A percentile compares a stretch with the other conserved stretches of the same genome.
Evolutionary conservation across 1,284 basidiomycete genomes (phyloP).

Genomic region (Fomitopsis betulina): DNA sequence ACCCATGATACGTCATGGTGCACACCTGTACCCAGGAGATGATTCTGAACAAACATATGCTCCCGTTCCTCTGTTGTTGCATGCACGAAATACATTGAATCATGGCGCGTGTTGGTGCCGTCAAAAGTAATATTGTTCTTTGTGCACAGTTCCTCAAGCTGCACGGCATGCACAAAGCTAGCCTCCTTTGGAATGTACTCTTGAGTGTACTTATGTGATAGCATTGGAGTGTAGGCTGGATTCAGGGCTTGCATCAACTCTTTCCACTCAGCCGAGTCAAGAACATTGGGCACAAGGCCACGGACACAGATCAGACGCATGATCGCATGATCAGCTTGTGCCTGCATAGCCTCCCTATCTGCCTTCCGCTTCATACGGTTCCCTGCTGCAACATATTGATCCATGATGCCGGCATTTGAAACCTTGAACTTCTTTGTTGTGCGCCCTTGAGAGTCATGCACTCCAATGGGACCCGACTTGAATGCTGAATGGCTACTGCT

Average conservation of each 20-base stretch:
- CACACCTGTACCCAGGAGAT: not conserved
- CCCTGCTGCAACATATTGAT: not conserved
- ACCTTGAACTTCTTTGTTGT: no score
- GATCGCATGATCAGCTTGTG: not conserved
- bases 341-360: not conserved
- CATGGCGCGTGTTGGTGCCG: not conserved
- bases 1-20: not conserved
- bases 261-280: not conserved
- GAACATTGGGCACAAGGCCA: not conserved
- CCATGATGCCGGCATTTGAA: no score
- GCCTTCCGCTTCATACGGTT: not conserved
- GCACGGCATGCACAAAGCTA: not conserved
- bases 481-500: no score
- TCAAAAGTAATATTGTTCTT: not conserved
- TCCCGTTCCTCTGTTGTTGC: not conserved
- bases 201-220: not conserved
- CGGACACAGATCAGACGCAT: not conserved
- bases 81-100: not conserved
- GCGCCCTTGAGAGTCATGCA: no score
- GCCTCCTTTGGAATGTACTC: not conserved
- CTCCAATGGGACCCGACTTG: no score
- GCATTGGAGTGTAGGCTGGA: not conserved
- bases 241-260: not conserved
- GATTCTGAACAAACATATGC: not conserved
- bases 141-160: not conserved